Percentiles rank a stretch among this genome's conserved stretches.
Evolutionary conservation across 148 eudicot species (phyloP).

Genomic region (Dysphania ambrosioides): DNA sequence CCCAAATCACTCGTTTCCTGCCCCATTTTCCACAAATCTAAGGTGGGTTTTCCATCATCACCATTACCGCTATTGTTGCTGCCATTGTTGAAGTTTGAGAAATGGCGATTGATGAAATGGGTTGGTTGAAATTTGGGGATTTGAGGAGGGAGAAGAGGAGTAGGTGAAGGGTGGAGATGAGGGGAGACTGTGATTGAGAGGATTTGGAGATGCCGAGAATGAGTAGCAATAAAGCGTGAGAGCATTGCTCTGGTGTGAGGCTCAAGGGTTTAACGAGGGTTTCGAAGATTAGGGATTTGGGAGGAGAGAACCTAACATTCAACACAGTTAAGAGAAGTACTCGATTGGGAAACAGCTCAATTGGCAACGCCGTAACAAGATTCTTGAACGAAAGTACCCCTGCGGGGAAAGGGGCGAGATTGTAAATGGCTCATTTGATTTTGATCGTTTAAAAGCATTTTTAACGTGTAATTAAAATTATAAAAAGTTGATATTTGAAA

Average conservation of each 20-base stretch:
- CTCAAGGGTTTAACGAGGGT: constrained; percentile 19
- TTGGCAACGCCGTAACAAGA: too few species aligned
- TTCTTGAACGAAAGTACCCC: too few species aligned
- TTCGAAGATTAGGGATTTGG: constrained; percentile 2
- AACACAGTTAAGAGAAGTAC: too few species aligned
- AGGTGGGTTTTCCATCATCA: constrained; percentile 21
- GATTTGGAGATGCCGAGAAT: constrained; percentile 30
- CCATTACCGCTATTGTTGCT: constrained; percentile 2
- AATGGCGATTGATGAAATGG: constrained; percentile 28
- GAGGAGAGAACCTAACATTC: too few species aligned
- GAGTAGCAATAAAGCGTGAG: constrained; percentile 27
- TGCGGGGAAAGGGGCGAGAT: too few species aligned
- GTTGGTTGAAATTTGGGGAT: constrained; percentile 9
- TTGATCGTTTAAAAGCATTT: too few species aligned
- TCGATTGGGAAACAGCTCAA: too few species aligned
- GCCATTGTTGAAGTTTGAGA: constrained; percentile 40
- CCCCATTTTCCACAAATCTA: constrained; percentile 53
- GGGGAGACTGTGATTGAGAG: constrained; percentile 17
- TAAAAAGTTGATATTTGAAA: too few species aligned
- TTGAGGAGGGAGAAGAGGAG: not conserved
- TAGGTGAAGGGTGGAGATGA: not conserved
- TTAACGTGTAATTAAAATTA: too few species aligned
- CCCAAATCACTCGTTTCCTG: constrained; percentile 36
- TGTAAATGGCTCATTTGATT: too few species aligned
- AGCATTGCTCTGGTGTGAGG: constrained; percentile 27